Evolutionary conservation across 768 basidiomycete genomes (phyloP), one percentile per base, ranked within the genome.

Genomic region (Mycena amicta): DNA sequence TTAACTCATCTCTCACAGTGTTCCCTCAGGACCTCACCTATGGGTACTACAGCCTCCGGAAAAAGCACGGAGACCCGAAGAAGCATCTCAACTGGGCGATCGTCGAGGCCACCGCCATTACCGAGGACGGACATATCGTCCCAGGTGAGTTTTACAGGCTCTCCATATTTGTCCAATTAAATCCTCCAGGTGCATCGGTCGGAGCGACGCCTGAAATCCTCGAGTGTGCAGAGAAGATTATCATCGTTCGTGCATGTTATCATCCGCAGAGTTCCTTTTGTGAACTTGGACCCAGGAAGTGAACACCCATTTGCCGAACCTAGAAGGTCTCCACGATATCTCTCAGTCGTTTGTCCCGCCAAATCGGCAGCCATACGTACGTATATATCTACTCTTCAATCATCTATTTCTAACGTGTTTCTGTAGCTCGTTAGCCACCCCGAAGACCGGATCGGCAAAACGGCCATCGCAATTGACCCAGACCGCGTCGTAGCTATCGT

Each of bases 11-110:
- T 41, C 26, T 26, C 11, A 13, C 51, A 78, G 78, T 81, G 80
- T 81, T 81, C 61, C 79, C 78, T 0, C 79, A 81, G 59, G 80
- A 81, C 52, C 65, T 81, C 23, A 76, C 75, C 0, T 80, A 81
- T 46, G 80, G 80, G 0, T 81, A 78, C 65, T 80, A 81, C 63
- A 75, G 66, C 33, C 73, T 80, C 15, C 67, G 68, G 26, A 79
- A 80, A 58, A 75, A 67, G 16, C 77, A 79, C 40, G 79, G 79
- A 1, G 77, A 80, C 57, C 76, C 78, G 0, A 68, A 58, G 37
- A 79, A 78, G 50, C 78, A 74, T 2, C 70, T 81, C 20, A 72
- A 81, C 66, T 80, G 79, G 80, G 80, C 80, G 0, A 78, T 81
- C 50, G 77, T 80, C 5, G 79, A 81, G 60, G 80, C 79, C 11